Base-by-base conservation (phyloP, 495 filamentous ascomycete species). In the Aspergillus heteromorphus region DNA sequence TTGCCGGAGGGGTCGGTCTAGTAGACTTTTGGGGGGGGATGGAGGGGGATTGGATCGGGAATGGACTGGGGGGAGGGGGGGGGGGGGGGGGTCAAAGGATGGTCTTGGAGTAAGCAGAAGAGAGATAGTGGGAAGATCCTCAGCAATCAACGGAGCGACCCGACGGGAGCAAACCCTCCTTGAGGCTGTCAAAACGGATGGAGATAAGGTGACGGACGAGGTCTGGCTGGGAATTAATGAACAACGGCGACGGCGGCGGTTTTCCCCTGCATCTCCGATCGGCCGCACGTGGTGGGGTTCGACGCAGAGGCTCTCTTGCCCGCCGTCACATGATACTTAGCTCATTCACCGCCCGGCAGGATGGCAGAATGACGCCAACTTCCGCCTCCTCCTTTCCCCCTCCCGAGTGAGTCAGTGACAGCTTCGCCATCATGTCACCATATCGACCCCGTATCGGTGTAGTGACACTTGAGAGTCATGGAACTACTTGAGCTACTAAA, bases 291-390 rank as follows among this genome's bases (percentile, higher is more conserved):
- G 57, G 52, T 40, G 49, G 16, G 25, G 16, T n/a, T n/a, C n/a
- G n/a, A n/a, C n/a, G n/a, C n/a, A n/a, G 29, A 34, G 14, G 10
- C 20, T 48, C 40, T 48, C 53, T 47, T 42, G 50, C 47, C 49
- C 60, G 11, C 6, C 18, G 23, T 48, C 31, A 47, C 14, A 42
- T 51, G 49, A 51, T 10, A 7, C 23, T 16, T 16, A 31, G 11
- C 29, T 10, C 7, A 3, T 16, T 56, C 34, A 58, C 61, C 58
- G 64, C 61, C 53, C 10, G 47, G 51, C 54, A 57, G 57, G 56
- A 47, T 19, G 47, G 51, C 54, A 57, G 57, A 58, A 47, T 19
- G 11, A 14, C 2, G 23, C n/a, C 21, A 20, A 27, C 21, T 47
- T 29, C 21, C n/a, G 16, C 14, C 6, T 25, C 27, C 27, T 16